Percentiles rank a stretch among this genome's conserved stretches.
Conservation (phyloP, 768 basidiomycete genomes). For the Kwoniella dendrophila region DNA sequence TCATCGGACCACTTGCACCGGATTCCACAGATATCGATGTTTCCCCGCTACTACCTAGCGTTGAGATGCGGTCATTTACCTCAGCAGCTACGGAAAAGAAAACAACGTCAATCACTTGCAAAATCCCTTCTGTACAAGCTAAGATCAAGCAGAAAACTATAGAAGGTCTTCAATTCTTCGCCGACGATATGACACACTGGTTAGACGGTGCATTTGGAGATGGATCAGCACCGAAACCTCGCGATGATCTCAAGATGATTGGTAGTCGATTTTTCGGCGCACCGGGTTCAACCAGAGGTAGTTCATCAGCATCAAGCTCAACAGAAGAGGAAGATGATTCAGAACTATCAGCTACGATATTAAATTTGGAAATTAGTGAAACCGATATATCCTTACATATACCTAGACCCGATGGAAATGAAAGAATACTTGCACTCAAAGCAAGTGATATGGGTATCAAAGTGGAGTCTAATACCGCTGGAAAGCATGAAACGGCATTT, state of each 20-base stretch:
- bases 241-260: conserved; percentile 65
- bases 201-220: conserved; percentile 60
- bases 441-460: conserved; percentile 68
- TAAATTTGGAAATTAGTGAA: conserved; percentile 44
- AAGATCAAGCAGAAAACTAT: conserved; percentile 62
- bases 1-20: conserved; percentile 47
- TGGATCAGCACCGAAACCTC: conserved; percentile 55
- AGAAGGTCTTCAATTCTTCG: conserved; percentile 82
- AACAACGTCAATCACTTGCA: conserved; percentile 33
- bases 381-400: conserved; percentile 61
- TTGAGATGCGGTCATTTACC: conserved; percentile 27
- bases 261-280: conserved; percentile 68
- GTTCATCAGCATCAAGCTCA: conserved; percentile 39
- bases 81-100: conserved; percentile 12
- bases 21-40: conserved; percentile 34
- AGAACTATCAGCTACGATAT: conserved; percentile 15
- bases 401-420: conserved; percentile 56
- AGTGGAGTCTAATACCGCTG: conserved; percentile 70
- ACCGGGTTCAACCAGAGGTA: conserved; percentile 35
- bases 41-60: conserved; percentile 32
- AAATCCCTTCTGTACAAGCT: conserved; percentile 66
- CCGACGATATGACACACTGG: conserved; percentile 80
- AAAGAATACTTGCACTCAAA: conserved; percentile 58
- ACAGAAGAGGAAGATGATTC: conserved; percentile 37
- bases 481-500: conserved; percentile 73